Evolutionary conservation across 768 basidiomycete genomes (phyloP).

Genomic region (Russula ochroleuca): DNA sequence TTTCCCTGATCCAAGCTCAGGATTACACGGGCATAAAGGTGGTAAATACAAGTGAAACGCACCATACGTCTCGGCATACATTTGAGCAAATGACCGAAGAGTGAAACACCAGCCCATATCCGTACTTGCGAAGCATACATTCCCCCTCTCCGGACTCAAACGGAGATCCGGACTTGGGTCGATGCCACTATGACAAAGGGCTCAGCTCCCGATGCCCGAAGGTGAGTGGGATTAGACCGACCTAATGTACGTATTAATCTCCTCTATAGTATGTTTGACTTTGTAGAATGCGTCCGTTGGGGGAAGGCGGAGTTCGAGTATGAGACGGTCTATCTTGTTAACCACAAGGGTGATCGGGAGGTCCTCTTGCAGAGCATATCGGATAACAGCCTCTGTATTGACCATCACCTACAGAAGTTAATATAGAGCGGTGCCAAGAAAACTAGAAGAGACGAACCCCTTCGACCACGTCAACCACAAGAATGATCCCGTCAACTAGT

Average conservation of each 20-base stretch:
- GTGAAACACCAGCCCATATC: slow-evolving; percentile 99
- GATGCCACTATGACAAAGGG: slow-evolving; percentile 51
- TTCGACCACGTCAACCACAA: slow-evolving; percentile 98
- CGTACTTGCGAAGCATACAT: slow-evolving; percentile 95
- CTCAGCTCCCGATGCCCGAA: slow-evolving; percentile 4
- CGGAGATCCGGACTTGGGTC: slow-evolving; percentile 85
- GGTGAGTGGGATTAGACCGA: slow-evolving; percentile 32
- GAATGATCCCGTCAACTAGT: slow-evolving; percentile 81
- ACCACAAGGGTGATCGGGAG: slow-evolving; percentile 88
- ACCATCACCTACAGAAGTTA: slow-evolving; percentile 69
- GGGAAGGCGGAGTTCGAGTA: slow-evolving; percentile 92
- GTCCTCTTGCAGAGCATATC: slow-evolving; percentile 85
- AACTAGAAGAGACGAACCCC: slow-evolving; percentile 52
- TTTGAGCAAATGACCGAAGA: slow-evolving; percentile 85
- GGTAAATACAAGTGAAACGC: slow-evolving; percentile 25
- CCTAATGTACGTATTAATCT: slow-evolving; percentile 96
- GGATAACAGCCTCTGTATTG: slow-evolving; percentile 81
- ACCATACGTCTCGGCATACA: slow-evolving; percentile 96
- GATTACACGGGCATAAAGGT: not conserved
- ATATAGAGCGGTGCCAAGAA: slow-evolving; percentile 17
- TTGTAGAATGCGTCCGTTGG: slow-evolving; percentile 98
- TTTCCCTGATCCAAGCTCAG: slow-evolving; percentile 43
- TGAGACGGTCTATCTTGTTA: slow-evolving; percentile 97
- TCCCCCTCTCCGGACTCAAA: slow-evolving; percentile 90
- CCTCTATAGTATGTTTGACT: slow-evolving; percentile 98